Evolutionary conservation across 768 basidiomycete species (phyloP).

Genomic region (Sarcomyxa edulis): DNA sequence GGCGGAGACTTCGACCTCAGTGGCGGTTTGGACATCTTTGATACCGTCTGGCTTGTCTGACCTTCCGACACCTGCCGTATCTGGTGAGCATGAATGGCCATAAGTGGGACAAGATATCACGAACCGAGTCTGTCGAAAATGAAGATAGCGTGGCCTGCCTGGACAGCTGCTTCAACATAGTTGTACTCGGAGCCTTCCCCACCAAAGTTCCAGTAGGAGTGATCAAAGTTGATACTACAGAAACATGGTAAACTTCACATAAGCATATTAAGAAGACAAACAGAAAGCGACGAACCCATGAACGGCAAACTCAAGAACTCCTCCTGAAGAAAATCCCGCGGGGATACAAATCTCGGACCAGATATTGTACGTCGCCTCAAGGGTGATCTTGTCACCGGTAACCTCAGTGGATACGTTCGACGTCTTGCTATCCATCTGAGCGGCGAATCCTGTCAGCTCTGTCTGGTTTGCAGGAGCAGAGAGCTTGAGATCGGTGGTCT

Average conservation of each 20-base stretch:
- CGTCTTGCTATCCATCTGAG: background rate
- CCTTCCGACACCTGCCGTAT: conserved; percentile 12
- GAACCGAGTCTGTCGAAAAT: conserved; percentile 18
- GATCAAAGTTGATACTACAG: conserved; percentile 15
- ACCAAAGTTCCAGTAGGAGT: conserved; percentile 20
- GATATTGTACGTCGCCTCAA: conserved; percentile 1
- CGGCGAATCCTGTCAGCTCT: background rate
- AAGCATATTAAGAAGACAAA: background rate
- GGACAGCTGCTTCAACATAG: conserved; percentile 13
- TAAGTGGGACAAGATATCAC: background rate
- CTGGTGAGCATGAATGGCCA: background rate
- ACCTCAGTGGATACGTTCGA: background rate
- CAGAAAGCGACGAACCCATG: conserved; percentile 16
- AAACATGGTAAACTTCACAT: background rate
- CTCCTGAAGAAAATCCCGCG: conserved; percentile 1
- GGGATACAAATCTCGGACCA: conserved; percentile 11
- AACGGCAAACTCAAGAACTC: conserved; percentile 13
- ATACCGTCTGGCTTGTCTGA: conserved; percentile 20
- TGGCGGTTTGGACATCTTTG: conserved; percentile 15
- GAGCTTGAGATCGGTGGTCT: background rate
- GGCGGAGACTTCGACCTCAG: conserved; percentile 14
- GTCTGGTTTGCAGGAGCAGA: background rate
- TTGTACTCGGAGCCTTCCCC: too few relatives aligned
- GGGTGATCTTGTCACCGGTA: background rate
- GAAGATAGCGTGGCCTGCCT: conserved; percentile 14